These are phyloP conservation scores for Astrephomene gubernaculifera DNA, from an alignment of 139 green algal genomes.

Conservation along the genomic window DNA sequence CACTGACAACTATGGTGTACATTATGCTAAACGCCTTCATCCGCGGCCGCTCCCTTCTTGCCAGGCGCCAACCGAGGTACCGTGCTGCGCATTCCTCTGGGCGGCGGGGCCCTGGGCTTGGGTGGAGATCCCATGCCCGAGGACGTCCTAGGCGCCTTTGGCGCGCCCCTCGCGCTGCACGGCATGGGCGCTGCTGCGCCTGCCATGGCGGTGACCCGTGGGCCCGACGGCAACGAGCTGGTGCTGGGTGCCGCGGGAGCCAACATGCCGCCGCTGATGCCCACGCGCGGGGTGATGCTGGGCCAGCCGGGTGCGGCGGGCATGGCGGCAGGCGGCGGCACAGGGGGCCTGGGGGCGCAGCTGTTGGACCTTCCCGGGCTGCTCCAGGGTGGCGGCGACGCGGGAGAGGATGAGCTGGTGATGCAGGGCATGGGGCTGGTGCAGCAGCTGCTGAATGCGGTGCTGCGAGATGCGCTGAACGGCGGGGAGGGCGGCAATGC, in stretches of 20 bases:
- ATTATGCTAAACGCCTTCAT: too few species aligned
- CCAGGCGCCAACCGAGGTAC: background rate
- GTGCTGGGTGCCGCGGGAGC: slow-evolving; percentile 26
- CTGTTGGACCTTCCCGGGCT: slow-evolving; percentile 11
- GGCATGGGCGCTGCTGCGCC: background rate
- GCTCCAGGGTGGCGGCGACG: background rate
- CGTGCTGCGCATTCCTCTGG: background rate
- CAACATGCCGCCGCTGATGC: slow-evolving; percentile 37
- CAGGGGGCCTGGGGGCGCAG: background rate
- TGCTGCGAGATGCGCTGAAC: slow-evolving; percentile 17
- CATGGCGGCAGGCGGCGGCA: background rate
- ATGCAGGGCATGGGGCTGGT: slow-evolving; percentile 32
- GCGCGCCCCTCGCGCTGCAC: background rate
- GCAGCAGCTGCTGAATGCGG: slow-evolving; percentile 38
- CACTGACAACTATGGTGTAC: too few species aligned
- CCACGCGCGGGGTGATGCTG: slow-evolving; percentile 6
- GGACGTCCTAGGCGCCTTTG: slow-evolving; percentile 9
- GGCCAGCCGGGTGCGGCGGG: background rate
- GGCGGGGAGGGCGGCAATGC: slow-evolving; percentile 2
- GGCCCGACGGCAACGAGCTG: slow-evolving; percentile 36
- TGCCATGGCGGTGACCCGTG: slow-evolving; percentile 19
- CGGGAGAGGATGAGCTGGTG: background rate
- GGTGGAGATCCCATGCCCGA: background rate
- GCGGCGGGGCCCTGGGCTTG: background rate
- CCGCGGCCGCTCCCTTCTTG: too few species aligned